Conservation (phyloP, 1,139 yeast species). For the Hyphopichia khmerensis region DNA sequence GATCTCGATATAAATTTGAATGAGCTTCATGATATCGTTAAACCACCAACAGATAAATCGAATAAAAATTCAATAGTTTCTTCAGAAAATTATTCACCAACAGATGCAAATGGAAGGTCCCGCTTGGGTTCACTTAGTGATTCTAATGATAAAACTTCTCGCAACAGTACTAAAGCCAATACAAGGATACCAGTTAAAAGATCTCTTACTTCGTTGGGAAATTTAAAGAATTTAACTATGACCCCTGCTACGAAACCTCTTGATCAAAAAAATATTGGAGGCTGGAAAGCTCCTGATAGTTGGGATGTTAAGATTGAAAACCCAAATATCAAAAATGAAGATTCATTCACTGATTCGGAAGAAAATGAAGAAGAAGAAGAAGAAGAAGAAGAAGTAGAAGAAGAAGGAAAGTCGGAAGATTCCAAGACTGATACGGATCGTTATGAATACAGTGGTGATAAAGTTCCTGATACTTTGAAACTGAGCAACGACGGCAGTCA, state of each 20-base stretch:
- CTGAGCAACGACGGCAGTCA: not conserved
- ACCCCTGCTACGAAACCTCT: slow-evolving; percentile 3
- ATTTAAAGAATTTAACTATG: slow-evolving; percentile 8
- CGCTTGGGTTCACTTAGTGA: not conserved
- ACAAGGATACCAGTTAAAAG: not conserved
- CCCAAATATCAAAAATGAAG: slow-evolving; percentile 9
- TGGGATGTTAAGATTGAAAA: slow-evolving; percentile 65
- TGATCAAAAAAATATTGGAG: slow-evolving; percentile 3
- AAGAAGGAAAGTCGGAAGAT: not conserved
- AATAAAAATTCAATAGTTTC: slow-evolving; percentile 6
- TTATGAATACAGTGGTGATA: not conserved
- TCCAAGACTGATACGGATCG: not conserved
- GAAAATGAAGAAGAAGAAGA: slow-evolving; percentile 4
- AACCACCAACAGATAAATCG: slow-evolving; percentile 19
- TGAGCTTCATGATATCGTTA: slow-evolving; percentile 56
- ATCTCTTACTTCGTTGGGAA: slow-evolving; percentile 3
- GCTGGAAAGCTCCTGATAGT: slow-evolving; percentile 76
- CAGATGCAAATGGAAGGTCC: slow-evolving; percentile 3
- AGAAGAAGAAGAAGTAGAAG: slow-evolving; percentile 5
- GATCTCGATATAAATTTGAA: slow-evolving; percentile 49
- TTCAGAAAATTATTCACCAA: slow-evolving; percentile 3
- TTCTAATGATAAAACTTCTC: not conserved
- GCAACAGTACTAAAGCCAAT: not conserved
- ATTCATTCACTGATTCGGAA: slow-evolving; percentile 3
- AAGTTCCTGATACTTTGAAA: too few relatives aligned